Evolutionary conservation across 768 basidiomycete genomes (phyloP).

Genomic region (Tubosaeta brunneosetosa): DNA sequence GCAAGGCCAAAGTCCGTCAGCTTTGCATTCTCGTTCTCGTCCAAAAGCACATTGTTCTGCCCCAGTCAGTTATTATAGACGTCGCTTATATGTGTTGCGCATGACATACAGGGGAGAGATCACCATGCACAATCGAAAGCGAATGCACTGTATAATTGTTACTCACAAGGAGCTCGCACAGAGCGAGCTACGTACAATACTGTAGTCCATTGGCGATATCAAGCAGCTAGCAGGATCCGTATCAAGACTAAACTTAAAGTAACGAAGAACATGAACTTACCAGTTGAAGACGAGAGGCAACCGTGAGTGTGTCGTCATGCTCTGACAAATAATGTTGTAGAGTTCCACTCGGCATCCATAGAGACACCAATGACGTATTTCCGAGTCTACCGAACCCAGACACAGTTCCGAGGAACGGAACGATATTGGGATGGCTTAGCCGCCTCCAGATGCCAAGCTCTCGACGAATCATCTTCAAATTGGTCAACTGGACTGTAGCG

Average conservation of each 20-base stretch:
- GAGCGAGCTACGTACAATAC: neutral
- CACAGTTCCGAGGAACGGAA: neutral
- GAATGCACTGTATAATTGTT: conserved; percentile 4
- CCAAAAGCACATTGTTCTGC: conserved; percentile 7
- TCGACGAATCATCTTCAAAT: conserved; percentile 10
- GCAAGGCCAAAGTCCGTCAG: conserved; percentile 8
- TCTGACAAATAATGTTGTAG: too few relatives aligned
- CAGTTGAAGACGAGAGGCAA: too few relatives aligned
- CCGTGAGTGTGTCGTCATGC: too few relatives aligned
- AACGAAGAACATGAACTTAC: neutral
- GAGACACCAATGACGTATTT: conserved; percentile 5
- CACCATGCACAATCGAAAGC: conserved; percentile 1
- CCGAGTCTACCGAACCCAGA: conserved; percentile 7
- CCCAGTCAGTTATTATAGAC: neutral
- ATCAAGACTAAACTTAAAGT: neutral
- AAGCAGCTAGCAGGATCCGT: neutral
- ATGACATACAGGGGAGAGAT: neutral
- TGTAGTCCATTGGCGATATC: neutral
- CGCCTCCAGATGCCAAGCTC: conserved; percentile 11
- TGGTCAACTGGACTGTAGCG: neutral
- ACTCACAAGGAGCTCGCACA: neutral
- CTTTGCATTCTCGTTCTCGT: neutral
- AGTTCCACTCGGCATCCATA: conserved; percentile 9
- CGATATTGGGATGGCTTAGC: too few relatives aligned
- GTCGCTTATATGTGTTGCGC: too few relatives aligned